Base-by-base conservation (phyloP, 2,329 filamentous ascomycete genomes). In the Rhytidhysteron rufulum region DNA sequence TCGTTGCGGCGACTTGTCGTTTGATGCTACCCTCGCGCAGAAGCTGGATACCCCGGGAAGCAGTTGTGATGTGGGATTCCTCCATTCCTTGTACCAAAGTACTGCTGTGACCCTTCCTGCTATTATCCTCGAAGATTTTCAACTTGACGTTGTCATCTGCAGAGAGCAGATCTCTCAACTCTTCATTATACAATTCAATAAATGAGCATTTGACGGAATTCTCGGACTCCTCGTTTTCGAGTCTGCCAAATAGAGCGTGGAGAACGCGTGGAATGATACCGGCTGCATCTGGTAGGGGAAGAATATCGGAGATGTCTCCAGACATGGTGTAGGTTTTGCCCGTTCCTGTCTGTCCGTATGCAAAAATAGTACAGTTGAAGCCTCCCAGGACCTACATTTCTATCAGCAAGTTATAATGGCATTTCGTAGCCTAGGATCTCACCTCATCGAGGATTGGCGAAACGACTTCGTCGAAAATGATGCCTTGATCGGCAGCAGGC, bases 311-410 rank as follows among this genome's bases (percentile, higher is more conserved):
- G 81, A 98, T 96, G 65, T 98, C 91, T 40, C 93, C 93, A 1
- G 91, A 95, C 93, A 98, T 98, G 18, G 93, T 98, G 67, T 98
- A 98, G 11, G 93, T 98, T 67, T 98, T 98, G 54, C 93, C 93
- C 0, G 93, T 98, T 32, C 93, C 93, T 0, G 93, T 98, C 65
- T 98, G 93, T 19, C 93, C 93, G 63, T 98, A 98, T 24, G 93
- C 93, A 57, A 98, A 98, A 44, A 98, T 95, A 4, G 93, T 98
- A 69, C 93, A 98, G 65, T 98, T 98, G 70, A 88, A 97, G 38
- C 93, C 93, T 18, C 83, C 79, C 31, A 98, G 78, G 76, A 97
- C 95, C 88, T 95, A 52, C n/a, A n/a, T n/a, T n/a, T n/a, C n/a
- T n/a, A n/a, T n/a, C n/a, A n/a, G n/a, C n/a, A n/a, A n/a, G n/a